A percentile compares a stretch with the other conserved stretches of the same genome.
These are phyloP conservation scores for Kurtzmaniella cleridarum DNA, from an alignment of 805 yeast species.

Conservation along the genomic window DNA sequence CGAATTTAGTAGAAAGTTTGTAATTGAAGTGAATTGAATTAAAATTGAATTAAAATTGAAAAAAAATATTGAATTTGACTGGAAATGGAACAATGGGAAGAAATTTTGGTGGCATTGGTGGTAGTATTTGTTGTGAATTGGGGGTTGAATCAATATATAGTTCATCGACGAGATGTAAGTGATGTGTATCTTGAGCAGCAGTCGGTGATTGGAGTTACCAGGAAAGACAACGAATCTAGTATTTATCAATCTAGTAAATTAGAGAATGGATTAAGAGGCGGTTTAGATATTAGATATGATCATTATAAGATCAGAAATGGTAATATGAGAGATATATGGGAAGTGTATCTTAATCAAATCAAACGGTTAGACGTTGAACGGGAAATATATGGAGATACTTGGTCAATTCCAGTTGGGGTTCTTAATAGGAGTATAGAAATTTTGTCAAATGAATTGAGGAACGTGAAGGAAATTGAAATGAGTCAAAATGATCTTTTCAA, in stretches of 20 bases:
- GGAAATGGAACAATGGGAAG: slow-evolving; percentile 5
- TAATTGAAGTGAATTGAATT: no score
- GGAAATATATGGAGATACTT: not conserved
- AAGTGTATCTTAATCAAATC: slow-evolving; percentile 32
- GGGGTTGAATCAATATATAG: slow-evolving; percentile 19
- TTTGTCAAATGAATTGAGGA: slow-evolving; percentile 13
- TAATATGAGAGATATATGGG: slow-evolving; percentile 70
- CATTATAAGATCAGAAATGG: slow-evolving; percentile 72
- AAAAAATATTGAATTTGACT: no score
- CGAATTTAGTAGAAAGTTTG: no score
- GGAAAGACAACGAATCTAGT: slow-evolving; percentile 68
- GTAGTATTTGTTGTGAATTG: slow-evolving; percentile 14
- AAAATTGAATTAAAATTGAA: no score
- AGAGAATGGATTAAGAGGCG: slow-evolving; percentile 63
- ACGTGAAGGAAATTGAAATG: slow-evolving; percentile 19
- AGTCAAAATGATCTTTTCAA: slow-evolving; percentile 17
- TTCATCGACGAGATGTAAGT: slow-evolving; percentile 48
- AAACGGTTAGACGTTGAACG: not conserved
- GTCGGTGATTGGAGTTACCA: slow-evolving; percentile 57
- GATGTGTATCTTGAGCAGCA: slow-evolving; percentile 58
- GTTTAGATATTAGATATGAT: slow-evolving; percentile 56
- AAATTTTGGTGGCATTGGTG: slow-evolving; percentile 13
- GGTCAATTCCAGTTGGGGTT: not conserved
- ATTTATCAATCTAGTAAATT: slow-evolving; percentile 68
- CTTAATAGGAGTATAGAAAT: slow-evolving; percentile 5